Base-by-base conservation (phyloP, 1,139 yeast genomes). In the Lodderomyces elongisporus region DNA sequence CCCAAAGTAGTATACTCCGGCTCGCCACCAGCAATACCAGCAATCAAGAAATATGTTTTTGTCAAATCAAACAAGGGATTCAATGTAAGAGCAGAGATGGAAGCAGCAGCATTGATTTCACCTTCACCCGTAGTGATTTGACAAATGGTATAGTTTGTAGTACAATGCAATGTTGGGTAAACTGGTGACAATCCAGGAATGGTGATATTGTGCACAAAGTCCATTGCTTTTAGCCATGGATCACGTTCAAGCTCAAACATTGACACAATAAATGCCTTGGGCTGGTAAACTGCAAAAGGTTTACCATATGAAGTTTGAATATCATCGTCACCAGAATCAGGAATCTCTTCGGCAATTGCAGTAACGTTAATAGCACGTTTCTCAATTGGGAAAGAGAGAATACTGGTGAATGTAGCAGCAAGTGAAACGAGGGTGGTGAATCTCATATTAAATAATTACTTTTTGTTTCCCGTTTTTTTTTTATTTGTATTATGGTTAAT, bases 41-140 rank as follows among this genome's bases (percentile, higher is more conserved):
- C 79, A 42, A 77, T 60, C 45, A 78, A 48, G 62, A 76, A 78
- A 57, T 77, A 78, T 25, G 84, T 76, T 46, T 70, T 66, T 24
- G 77, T 51, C 34, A 78, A 66, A 49, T 79, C 81, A 44, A 79
- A 77, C 40, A 64, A 49, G 26, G 82, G 78, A 36, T 66, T 64
- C 52, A 75, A 60, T 9, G 73, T 52, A 42, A 79, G 56, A 3
- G 85, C 78, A 34, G 74, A 64, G 40, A 78, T 54, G 25, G 83
- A 65, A 25, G 78, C 46, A 17, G 85, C 85, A 28, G 85, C 85
- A 47, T 79, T 79, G 47, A 77, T 72, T 51, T 78, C 84, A 42
- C 79, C 81, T 57, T 79, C 85, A 37, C 85, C 85, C 12, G 81
- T 75, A 31, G 82, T 76, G 38, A 77, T 52, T 49, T 77, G 79